These are phyloP conservation scores for Pseudogymnoascus sp. DNA, from an alignment of 2,329 filamentous ascomycete genomes.

Conservation along the genomic window DNA sequence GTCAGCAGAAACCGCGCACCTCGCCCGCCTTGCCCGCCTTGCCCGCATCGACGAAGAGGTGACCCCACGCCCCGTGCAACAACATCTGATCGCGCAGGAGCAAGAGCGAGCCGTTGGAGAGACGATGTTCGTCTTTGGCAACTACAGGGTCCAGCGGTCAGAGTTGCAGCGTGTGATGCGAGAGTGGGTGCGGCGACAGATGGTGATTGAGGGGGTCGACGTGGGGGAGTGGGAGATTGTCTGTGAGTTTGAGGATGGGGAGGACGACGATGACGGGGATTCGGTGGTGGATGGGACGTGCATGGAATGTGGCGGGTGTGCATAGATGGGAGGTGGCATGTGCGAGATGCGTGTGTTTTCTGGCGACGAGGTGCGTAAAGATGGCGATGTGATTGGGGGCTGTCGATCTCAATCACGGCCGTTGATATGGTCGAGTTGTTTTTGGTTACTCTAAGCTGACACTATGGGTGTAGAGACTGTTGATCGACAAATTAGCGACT, in stretches of 20 bases:
- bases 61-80: no score
- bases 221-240: background rate
- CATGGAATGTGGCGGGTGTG: no score
- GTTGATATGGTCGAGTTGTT: background rate
- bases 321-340: background rate
- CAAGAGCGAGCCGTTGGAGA: background rate
- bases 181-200: background rate
- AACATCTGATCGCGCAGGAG: background rate
- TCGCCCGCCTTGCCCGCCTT: no score
- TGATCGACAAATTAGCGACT: background rate
- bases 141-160: background rate
- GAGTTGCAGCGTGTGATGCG: background rate
- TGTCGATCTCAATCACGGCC: background rate
- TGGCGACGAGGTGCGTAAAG: background rate
- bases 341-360: no score
- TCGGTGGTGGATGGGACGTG: background rate
- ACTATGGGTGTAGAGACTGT: background rate
- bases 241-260: background rate
- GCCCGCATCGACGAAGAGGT: no score
- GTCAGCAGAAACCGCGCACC: no score
- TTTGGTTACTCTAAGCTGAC: background rate
- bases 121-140: background rate
- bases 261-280: background rate
- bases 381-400: background rate
- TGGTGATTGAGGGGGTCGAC: background rate